phyloP scores from a whole-genome alignment of 2,329 filamentous ascomycete genomes.

The Colletotrichum kahawae region DNA sequence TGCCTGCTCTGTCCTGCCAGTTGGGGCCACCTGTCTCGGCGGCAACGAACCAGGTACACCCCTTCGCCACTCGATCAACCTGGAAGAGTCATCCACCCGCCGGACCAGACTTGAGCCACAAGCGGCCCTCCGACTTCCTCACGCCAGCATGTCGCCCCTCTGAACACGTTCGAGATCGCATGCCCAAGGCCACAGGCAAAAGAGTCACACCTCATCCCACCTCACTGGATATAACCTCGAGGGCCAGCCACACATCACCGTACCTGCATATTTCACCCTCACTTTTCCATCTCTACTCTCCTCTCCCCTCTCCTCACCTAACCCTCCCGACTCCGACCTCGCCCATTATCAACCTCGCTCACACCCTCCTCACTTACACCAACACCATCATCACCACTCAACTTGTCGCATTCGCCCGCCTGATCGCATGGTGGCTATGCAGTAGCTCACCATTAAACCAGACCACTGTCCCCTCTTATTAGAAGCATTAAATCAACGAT shows the following conservation, averaged over 20 bases:
- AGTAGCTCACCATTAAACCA: conserved; percentile 36
- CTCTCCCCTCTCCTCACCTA: neutral
- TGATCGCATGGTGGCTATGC: conserved; percentile 32
- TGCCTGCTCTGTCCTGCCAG: conserved; percentile 25
- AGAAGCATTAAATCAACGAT: conserved; percentile 52
- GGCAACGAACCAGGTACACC: conserved; percentile 21
- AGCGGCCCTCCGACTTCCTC: conserved; percentile 25
- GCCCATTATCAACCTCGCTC: neutral
- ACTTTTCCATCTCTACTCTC: neutral
- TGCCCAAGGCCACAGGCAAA: conserved; percentile 12
- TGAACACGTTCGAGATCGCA: conserved; percentile 23
- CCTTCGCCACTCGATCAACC: conserved; percentile 22
- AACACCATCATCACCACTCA: neutral
- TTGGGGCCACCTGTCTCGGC: conserved; percentile 37
- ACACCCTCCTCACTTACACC: neutral
- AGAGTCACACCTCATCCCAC: conserved; percentile 24
- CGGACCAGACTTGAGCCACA: conserved; percentile 22
- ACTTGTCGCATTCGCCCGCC: conserved; percentile 9
- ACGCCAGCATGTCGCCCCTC: conserved; percentile 25
- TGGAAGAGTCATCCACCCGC: conserved; percentile 30
- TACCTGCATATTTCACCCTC: conserved; percentile 13
- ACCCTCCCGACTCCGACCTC: neutral
- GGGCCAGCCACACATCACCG: conserved; percentile 16
- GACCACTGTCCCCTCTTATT: conserved; percentile 30
- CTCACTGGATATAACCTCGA: conserved; percentile 22